Evolutionary conservation across 805 yeast species (phyloP).

Genomic region (Saccharomycopsis selenospora): DNA sequence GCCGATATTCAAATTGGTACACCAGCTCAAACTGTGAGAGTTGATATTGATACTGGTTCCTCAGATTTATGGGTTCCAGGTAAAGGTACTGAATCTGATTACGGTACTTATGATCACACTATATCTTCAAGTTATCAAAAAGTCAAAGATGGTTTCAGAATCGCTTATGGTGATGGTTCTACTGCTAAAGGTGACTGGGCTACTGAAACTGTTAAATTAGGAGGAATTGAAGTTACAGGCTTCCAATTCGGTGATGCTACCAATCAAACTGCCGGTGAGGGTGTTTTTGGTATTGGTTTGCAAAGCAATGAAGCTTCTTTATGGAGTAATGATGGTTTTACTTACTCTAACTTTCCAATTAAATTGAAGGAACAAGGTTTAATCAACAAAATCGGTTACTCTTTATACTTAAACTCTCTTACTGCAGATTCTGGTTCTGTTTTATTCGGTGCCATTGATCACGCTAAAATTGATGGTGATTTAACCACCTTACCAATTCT

Average conservation of each 20-base stretch:
- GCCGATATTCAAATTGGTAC: conserved; percentile 29
- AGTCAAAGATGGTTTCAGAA: conserved; percentile 26
- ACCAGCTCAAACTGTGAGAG: conserved; percentile 23
- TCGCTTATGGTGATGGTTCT: conserved; percentile 41
- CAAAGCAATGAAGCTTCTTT: conserved; percentile 51
- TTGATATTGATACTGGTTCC: conserved; percentile 29
- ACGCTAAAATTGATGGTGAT: conserved; percentile 38
- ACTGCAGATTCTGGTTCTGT: conserved; percentile 29
- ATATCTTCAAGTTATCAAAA: conserved; percentile 21
- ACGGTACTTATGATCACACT: conserved; percentile 24
- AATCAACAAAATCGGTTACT: conserved; percentile 37
- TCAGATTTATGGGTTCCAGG: conserved; percentile 29
- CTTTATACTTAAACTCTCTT: conserved; percentile 36
- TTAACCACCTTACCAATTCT: conserved; percentile 33
- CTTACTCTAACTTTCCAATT: conserved; percentile 26
- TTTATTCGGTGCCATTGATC: conserved; percentile 51
- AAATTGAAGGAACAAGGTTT: conserved; percentile 33
- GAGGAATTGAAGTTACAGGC: conserved; percentile 9
- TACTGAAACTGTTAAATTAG: no score
- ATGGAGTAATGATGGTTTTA: conserved; percentile 4
- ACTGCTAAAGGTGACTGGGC: conserved; percentile 48
- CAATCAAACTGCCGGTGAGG: conserved; percentile 14
- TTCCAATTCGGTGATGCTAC: conserved; percentile 16
- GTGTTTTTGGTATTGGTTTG: conserved; percentile 55
- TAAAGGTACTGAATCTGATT: conserved; percentile 23